Conservation (phyloP, 2,329 filamentous ascomycete species). For the Conoideocrella luteorostrata region DNA sequence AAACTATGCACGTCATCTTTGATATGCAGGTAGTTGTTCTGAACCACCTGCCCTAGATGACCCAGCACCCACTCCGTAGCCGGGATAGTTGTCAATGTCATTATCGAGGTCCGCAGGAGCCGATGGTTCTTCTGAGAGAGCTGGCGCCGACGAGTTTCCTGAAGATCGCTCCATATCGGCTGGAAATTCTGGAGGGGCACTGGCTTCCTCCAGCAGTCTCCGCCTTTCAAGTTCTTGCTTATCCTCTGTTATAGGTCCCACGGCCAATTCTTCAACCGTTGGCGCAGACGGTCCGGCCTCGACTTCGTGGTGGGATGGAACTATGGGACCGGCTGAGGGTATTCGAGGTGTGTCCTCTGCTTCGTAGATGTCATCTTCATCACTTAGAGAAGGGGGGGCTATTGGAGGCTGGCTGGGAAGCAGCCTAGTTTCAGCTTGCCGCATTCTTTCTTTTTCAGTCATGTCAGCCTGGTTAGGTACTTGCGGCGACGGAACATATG, state of each 20-base stretch:
- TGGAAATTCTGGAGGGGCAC: constrained; percentile 54
- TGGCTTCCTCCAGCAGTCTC: constrained; percentile 57
- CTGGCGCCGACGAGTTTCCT: constrained; percentile 23
- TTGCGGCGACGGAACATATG: constrained; percentile 55
- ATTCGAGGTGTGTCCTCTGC: constrained; percentile 32
- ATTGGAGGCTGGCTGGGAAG: constrained; percentile 67
- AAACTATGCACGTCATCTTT: constrained; percentile 28
- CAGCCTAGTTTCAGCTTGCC: constrained; percentile 69
- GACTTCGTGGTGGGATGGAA: constrained; percentile 9
- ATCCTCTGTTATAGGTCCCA: constrained; percentile 48
- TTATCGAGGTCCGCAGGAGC: constrained; percentile 53
- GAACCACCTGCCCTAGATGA: constrained; percentile 13
- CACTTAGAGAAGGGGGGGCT: constrained; percentile 31
- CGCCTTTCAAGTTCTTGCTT: constrained; percentile 71
- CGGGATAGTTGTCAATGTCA: constrained; percentile 40
- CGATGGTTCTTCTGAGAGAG: constrained; percentile 34
- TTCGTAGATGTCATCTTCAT: constrained; percentile 47
- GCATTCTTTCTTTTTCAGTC: constrained; percentile 76
- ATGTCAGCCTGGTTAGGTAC: constrained; percentile 54
- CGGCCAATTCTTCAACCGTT: constrained; percentile 37
- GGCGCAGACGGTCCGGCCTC: constrained; percentile 35
- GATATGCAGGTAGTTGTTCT: constrained; percentile 34
- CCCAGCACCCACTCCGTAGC: constrained; percentile 20
- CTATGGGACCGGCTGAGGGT: constrained; percentile 11
- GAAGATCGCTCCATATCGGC: constrained; percentile 40